phyloP scores from a whole-genome alignment of 129 eudicot species.

The Pittosporum tobira region DNA sequence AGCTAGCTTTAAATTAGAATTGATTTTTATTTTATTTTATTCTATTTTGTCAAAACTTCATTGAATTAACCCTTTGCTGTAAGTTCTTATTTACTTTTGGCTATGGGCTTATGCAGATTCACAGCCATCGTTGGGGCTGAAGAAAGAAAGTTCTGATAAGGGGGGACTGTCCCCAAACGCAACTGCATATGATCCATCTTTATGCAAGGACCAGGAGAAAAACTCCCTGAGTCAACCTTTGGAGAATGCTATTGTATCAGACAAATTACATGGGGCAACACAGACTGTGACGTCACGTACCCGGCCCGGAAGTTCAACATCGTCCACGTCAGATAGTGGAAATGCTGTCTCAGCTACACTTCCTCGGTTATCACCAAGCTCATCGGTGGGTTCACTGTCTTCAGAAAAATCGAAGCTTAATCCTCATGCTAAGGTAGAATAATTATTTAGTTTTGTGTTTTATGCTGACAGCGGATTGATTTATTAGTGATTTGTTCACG shows the following conservation, averaged over 20 bases:
- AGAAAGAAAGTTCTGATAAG: constrained; percentile 41
- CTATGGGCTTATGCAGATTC: constrained; percentile 15
- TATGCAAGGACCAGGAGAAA: constrained; percentile 46
- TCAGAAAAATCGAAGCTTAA: constrained; percentile 86
- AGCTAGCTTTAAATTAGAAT: neutral
- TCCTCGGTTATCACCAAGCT: constrained; percentile 67
- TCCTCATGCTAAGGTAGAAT: constrained; percentile 85
- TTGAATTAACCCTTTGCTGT: neutral
- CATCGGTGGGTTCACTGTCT: constrained; percentile 77
- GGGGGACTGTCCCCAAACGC: constrained; percentile 39
- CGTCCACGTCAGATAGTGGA: constrained; percentile 59
- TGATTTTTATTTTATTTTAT: too few species aligned
- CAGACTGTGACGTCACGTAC: constrained; percentile 34
- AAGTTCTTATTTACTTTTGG: neutral
- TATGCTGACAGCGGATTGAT: neutral
- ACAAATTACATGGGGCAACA: constrained; percentile 24
- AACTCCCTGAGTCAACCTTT: constrained; percentile 28
- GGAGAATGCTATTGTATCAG: constrained; percentile 30
- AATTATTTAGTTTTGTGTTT: neutral
- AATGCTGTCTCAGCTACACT: constrained; percentile 44
- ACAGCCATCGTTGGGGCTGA: constrained; percentile 26
- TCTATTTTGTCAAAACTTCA: neutral
- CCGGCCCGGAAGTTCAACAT: constrained; percentile 46
- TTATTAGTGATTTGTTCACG: neutral
- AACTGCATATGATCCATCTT: constrained; percentile 45